These are phyloP conservation scores for Dunaliella primolecta DNA, from an alignment of 139 green algal genomes.

Conservation along the genomic window DNA sequence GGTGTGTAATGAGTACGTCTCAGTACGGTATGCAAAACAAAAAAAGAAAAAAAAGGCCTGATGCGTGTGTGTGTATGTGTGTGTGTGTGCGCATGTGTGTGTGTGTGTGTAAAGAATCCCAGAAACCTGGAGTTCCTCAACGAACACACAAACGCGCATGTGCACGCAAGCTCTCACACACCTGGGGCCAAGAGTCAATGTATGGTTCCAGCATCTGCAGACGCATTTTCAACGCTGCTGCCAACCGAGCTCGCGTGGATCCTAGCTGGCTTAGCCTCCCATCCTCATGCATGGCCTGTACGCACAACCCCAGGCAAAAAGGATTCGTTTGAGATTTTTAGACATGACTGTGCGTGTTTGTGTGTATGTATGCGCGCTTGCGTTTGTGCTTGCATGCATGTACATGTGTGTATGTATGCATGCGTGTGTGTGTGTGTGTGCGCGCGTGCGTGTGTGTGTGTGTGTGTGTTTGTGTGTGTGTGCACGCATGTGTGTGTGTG, in stretches of 20 bases:
- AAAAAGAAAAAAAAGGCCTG: not conserved
- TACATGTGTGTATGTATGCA: not conserved
- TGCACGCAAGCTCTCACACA: not conserved
- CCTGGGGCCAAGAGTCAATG: not conserved
- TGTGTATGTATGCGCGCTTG: not conserved
- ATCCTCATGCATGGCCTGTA: not conserved
- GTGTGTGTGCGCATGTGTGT: not conserved
- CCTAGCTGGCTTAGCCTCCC: not conserved
- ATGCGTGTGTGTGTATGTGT: not conserved
- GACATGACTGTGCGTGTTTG: no score
- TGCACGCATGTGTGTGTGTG: not conserved
- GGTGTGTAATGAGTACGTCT: not conserved
- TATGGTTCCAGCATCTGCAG: not conserved
- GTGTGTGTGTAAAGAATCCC: not conserved
- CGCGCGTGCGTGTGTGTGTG: not conserved
- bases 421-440: not conserved
- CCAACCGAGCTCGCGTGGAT: not conserved
- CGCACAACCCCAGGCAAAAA: slow-evolving; percentile 41
- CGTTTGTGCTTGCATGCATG: not conserved
- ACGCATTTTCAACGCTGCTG: not conserved
- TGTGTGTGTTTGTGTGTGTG: not conserved
- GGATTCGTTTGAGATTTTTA: not conserved
- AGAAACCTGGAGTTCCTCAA: not conserved
- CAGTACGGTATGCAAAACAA: not conserved
- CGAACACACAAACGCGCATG: no score